Conservation (phyloP, 441 rosid genomes). For the Macaranga tanarius region DNA sequence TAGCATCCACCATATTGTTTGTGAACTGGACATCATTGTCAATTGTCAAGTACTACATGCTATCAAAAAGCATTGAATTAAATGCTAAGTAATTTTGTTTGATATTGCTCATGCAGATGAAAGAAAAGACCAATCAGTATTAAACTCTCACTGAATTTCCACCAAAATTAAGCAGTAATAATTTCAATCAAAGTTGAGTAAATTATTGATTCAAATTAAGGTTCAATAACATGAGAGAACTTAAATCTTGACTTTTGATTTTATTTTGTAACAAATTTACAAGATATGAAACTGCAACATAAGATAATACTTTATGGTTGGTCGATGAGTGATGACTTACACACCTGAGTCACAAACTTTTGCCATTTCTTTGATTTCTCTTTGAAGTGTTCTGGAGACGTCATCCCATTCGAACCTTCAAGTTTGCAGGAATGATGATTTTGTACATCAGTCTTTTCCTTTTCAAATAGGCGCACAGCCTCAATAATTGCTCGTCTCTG, state of each 20-base stretch:
- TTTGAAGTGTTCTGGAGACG: conserved; percentile 56
- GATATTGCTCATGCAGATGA: background rate
- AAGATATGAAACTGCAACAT: background rate
- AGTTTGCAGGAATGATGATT: conserved; percentile 37
- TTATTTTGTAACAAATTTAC: background rate
- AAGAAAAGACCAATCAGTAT: background rate
- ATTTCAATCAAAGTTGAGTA: background rate
- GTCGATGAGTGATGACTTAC: conserved; percentile 14
- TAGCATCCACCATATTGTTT: background rate
- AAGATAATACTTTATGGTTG: background rate
- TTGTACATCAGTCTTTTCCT: conserved; percentile 42
- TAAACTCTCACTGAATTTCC: background rate
- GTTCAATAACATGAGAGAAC: background rate
- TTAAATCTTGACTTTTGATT: background rate
- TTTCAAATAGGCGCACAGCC: conserved; percentile 73
- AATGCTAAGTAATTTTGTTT: background rate
- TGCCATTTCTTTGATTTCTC: conserved; percentile 92
- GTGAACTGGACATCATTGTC: background rate
- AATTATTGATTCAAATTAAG: background rate
- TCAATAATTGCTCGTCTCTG: conserved; percentile 96
- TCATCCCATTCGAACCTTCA: conserved; percentile 39
- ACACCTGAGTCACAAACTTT: conserved; percentile 86
- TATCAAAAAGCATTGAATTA: background rate
- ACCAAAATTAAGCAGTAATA: background rate
- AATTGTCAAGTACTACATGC: background rate